Base-by-base conservation (phyloP, 495 filamentous ascomycete genomes). In the Lophium mytilinum region DNA sequence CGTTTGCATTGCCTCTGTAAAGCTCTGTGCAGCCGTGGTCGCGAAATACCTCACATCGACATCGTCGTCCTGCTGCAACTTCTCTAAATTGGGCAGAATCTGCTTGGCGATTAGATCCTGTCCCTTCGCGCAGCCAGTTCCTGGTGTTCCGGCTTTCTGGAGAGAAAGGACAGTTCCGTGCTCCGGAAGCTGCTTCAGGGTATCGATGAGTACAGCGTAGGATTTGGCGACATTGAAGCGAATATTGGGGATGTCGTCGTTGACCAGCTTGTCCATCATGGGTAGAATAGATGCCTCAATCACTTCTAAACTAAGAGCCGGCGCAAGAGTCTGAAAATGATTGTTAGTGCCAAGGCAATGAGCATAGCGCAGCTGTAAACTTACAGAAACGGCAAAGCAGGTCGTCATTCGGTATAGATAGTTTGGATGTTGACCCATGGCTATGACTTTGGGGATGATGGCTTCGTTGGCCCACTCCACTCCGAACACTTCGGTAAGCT, bases 361-460 rank as follows among this genome's bases (percentile, higher is more conserved):
- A 53, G 37, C 41, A 35, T 9, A n/a, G 3, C 14, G 14, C 36
- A 58, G 42, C 4, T 50, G 1, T 40, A 4, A 40, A 79, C 88
- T 76, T 82, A 98, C 93, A 58, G 92, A 90, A 64, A 98, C 90
- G 49, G 93, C 93, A 68, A 97, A 96, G 73, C 91, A 96, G 33
- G 93, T 98, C 11, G 93, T 98, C 93, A 98, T 98, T 62, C 93
- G 83, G 79, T 98, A 98, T 41, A 98, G 83, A 69, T 98, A 98
- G 72, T 98, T 98, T 21, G 93, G 90, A 68, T 98, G 94, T 55
- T 86, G 84, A 34, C 93, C 93, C 94, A 98, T 96, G 12, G 84
- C 87, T 83, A 96, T 93, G 60, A 98, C 93, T 75, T 96, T 96
- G 34, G 93, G 93, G 63, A 98, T 95, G 64, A 98, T 98, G 42